Conservation (phyloP, 2,329 filamentous ascomycete genomes). For the Knufia petricola region DNA sequence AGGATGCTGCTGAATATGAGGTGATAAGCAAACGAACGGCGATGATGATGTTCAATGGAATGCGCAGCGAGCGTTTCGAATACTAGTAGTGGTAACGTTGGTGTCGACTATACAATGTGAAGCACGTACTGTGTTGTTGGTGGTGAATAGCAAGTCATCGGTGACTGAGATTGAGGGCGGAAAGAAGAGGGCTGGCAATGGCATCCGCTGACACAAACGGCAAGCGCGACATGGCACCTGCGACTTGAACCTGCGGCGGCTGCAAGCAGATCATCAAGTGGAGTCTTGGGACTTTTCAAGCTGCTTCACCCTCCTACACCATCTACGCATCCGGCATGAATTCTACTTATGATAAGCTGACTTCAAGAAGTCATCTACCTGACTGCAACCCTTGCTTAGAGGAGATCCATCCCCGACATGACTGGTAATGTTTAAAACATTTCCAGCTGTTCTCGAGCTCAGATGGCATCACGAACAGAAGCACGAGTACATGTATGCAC, state of each 20-base stretch:
- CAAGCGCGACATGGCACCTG: not conserved
- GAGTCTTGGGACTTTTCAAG: too few species aligned
- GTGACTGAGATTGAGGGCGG: not conserved
- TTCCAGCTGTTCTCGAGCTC: not conserved
- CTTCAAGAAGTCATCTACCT: not conserved
- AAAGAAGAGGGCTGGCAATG: not conserved
- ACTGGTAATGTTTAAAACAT: too few species aligned
- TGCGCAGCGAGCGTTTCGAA: not conserved
- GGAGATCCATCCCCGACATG: not conserved
- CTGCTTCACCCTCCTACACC: not conserved
- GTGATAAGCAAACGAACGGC: constrained; percentile 1
- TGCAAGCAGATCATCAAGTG: constrained; percentile 1
- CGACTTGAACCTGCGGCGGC: not conserved
- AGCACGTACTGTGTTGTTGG: constrained; percentile 3
- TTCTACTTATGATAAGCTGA: not conserved
- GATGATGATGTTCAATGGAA: not conserved
- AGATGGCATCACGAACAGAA: not conserved
- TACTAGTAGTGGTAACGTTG: not conserved
- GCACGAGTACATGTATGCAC: not conserved
- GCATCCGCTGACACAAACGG: constrained; percentile 5
- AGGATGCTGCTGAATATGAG: not conserved
- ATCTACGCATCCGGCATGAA: not conserved
- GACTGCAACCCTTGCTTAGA: not conserved
- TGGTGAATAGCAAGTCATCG: constrained; percentile 6
- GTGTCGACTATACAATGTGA: not conserved